Percentiles rank a stretch among this genome's conserved stretches.
Evolutionary conservation across 106 monocot genomes (phyloP).

Genomic region (Platanthera guangdongensis): DNA sequence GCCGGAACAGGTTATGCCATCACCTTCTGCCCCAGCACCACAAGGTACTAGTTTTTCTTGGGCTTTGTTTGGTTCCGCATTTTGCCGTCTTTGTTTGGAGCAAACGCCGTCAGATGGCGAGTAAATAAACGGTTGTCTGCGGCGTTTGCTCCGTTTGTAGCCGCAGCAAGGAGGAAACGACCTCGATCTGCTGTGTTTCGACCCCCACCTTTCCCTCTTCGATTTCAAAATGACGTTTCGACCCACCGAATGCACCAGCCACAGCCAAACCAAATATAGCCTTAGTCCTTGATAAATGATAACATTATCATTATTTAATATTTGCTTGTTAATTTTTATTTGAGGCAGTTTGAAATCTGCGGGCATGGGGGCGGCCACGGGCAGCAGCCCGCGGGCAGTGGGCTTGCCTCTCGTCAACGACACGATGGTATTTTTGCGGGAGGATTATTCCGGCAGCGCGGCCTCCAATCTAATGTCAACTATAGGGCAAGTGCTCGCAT

Average conservation of each 20-base stretch:
- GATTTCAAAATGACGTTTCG: too few relatives aligned
- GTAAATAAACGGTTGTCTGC: too few relatives aligned
- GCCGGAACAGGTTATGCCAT: conserved; percentile 31
- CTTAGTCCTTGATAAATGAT: not conserved
- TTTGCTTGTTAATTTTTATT: not conserved
- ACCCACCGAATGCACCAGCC: too few relatives aligned
- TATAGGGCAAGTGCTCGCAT: not conserved
- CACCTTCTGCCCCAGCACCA: conserved; percentile 47
- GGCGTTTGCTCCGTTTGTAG: too few relatives aligned
- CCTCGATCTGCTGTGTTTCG: too few relatives aligned
- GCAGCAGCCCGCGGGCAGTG: conserved; percentile 11
- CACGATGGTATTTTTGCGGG: conserved; percentile 19
- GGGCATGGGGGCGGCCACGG: not conserved
- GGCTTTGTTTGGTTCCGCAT: too few relatives aligned
- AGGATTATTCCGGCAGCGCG: not conserved
- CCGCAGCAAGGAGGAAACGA: too few relatives aligned
- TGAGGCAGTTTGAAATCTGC: not conserved
- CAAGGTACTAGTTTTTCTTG: not conserved
- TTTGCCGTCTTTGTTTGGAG: too few relatives aligned
- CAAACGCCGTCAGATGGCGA: too few relatives aligned
- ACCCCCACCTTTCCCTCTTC: too few relatives aligned
- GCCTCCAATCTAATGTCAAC: too few relatives aligned
- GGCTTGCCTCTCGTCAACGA: conserved; percentile 29
- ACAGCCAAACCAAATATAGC: too few relatives aligned
- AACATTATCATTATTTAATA: not conserved